phyloP scores from a whole-genome alignment of 2,329 filamentous ascomycete species.

The Aspergillus pseudonomiae region DNA sequence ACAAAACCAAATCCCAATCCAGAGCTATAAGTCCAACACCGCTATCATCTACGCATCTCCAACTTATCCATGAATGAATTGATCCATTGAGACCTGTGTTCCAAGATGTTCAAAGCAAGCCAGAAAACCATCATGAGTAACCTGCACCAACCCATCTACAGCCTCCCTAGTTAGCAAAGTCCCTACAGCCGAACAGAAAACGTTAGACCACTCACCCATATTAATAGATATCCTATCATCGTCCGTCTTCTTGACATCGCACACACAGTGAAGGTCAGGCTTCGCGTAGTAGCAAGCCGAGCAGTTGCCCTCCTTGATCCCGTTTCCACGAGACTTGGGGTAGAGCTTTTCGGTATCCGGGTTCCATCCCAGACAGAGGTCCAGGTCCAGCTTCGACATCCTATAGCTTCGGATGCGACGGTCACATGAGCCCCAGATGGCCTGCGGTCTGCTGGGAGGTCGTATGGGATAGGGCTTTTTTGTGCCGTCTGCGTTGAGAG shows the following conservation, averaged over 20 bases:
- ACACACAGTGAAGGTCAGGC: not conserved
- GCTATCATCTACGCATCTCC: not conserved
- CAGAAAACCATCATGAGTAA: not conserved
- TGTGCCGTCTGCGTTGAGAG: not conserved
- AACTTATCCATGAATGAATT: not conserved
- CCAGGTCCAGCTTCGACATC: not conserved
- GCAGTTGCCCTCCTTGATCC: not conserved
- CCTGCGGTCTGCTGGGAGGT: not conserved
- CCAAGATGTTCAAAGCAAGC: not conserved
- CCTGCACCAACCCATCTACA: not conserved
- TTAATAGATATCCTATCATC: not conserved
- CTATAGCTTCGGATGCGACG: not conserved
- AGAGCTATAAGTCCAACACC: too few species aligned
- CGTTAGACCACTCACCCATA: not conserved
- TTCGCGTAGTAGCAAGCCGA: not conserved
- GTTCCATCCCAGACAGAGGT: not conserved
- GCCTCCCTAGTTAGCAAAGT: not conserved
- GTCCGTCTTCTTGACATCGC: not conserved
- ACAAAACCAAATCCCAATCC: not conserved
- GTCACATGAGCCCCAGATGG: not conserved
- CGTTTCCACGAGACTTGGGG: not conserved
- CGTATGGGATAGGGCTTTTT: not conserved
- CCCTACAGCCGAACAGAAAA: not conserved
- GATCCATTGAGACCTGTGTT: not conserved
- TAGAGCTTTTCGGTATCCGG: not conserved